Evolutionary conservation across 1,284 basidiomycete genomes (phyloP).

Genomic region (Exobasidium rhododendri): DNA sequence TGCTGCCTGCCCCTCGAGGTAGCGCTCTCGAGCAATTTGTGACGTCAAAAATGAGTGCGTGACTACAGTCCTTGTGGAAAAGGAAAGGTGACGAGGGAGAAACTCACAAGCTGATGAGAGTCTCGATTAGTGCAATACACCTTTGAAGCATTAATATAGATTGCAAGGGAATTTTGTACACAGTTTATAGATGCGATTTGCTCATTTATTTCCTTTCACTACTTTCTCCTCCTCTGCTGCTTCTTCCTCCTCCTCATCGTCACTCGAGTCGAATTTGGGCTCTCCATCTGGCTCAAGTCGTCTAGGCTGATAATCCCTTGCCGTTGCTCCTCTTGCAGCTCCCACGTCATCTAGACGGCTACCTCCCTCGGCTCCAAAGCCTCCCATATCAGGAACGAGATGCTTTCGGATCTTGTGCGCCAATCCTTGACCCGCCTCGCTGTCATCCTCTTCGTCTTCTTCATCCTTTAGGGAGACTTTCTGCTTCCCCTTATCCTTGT

Average conservation of each 20-base stretch:
- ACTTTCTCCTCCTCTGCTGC: too few relatives aligned
- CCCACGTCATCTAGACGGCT: conserved; percentile 10
- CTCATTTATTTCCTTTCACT: too few relatives aligned
- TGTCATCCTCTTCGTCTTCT: background rate
- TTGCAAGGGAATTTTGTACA: too few relatives aligned
- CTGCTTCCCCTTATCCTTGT: background rate
- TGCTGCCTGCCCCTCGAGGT: too few relatives aligned
- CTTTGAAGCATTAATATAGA: too few relatives aligned
- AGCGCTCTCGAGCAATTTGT: too few relatives aligned
- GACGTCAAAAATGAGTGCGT: too few relatives aligned
- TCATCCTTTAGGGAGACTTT: background rate
- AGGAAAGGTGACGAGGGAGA: too few relatives aligned
- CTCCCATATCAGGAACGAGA: conserved; percentile 18
- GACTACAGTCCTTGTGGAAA: too few relatives aligned
- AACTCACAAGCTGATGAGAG: too few relatives aligned
- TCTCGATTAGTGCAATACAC: too few relatives aligned
- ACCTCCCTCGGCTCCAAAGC: background rate
- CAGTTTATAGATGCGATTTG: too few relatives aligned
- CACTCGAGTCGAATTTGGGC: background rate
- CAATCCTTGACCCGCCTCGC: background rate
- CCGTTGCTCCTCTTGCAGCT: conserved; percentile 11
- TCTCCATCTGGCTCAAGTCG: conserved; percentile 4
- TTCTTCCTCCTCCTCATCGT: conserved; percentile 1
- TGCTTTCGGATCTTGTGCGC: conserved; percentile 5
- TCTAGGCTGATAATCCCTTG: conserved; percentile 15